Base-by-base conservation (phyloP, 345 rosid species). In the Abelmoschus esculentus region DNA sequence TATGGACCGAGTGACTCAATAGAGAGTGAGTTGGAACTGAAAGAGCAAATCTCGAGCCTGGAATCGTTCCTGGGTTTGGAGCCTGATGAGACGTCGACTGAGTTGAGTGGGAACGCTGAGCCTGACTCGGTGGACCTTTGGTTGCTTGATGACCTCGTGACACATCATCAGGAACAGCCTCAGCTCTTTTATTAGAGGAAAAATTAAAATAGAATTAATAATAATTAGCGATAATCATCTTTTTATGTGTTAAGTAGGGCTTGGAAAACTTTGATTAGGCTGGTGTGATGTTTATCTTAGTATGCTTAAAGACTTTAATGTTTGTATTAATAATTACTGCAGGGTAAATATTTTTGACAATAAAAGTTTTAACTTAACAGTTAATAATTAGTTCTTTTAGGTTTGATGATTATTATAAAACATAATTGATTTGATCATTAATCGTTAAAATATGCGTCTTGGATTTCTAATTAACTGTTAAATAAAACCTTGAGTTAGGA, bases 61-160 rank as follows among this genome's bases (percentile, higher is more conserved):
- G 96, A 90, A 70, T 80, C 86, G 34, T 85, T 90, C 71, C 81
- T 86, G 61, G 93, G 80, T 40, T 64, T 90, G 70, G 91, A 80
- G 36, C 66, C 53, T 5, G 78, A 80, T 57, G 66, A 61, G 49
- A 17, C 8, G 42, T 62, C 63, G 62, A 63, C 64, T 73, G 70
- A 58, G 29, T 29, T 69, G 69, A 68, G 65, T 6, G 75, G 75
- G 26, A 53, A 53, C 72, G 49, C 54, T 1, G 87, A 53, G 67
- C 46, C 79, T 22, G 74, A 72, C n/a, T 34, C 74, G 54, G 65
- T 64, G 76, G 85, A 86, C 74, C 78, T 86, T 17, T 92, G 98
- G 96, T 84, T 83, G 90, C 75, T 90, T 49, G 91, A 84, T 64
- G 91, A 87, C 72, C 70, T 86, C 58, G 80, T 81, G 70, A 72